phyloP scores from a whole-genome alignment of 495 filamentous ascomycete species.

The Hyaloscypha variabilis region DNA sequence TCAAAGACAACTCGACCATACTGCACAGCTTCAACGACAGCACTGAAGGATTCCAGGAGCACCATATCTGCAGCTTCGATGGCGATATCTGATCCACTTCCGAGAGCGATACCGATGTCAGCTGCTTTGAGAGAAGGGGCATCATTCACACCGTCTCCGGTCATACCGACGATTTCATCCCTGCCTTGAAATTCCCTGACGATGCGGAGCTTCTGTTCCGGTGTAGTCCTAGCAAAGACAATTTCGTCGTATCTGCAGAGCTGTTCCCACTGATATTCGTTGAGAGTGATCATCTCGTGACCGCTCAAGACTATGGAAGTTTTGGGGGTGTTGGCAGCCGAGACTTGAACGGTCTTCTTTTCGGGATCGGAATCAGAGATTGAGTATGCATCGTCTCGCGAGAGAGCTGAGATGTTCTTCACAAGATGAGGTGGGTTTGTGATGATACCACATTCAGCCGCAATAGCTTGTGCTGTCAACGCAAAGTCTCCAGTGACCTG shows the following conservation, averaged over 20 bases:
- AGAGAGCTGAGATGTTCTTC: constrained; percentile 43
- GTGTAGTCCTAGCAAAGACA: constrained; percentile 71
- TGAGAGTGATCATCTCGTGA: constrained; percentile 58
- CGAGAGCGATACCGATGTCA: constrained; percentile 56
- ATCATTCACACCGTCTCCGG: constrained; percentile 63
- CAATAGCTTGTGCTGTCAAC: constrained; percentile 70
- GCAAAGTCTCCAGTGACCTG: constrained; percentile 73
- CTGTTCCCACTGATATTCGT: constrained; percentile 57
- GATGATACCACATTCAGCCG: constrained; percentile 66
- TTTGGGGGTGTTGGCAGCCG: constrained; percentile 19
- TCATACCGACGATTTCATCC: constrained; percentile 48
- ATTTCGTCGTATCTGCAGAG: constrained; percentile 62
- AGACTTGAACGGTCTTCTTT: constrained; percentile 8
- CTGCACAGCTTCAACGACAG: constrained; percentile 68
- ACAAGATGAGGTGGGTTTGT: constrained; percentile 39
- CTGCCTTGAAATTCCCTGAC: constrained; percentile 66
- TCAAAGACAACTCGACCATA: constrained; percentile 60
- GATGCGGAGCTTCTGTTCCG: constrained; percentile 77
- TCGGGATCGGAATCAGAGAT: constrained; percentile 10
- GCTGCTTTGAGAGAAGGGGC: constrained; percentile 57
- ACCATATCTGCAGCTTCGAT: constrained; percentile 75
- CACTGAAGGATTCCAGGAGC: constrained; percentile 65
- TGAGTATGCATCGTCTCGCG: constrained; percentile 31
- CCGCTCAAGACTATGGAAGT: constrained; percentile 50
- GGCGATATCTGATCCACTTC: constrained; percentile 58